These are phyloP conservation scores for Emergomyces pasteurianus DNA, from an alignment of 2,329 filamentous ascomycete genomes.

Conservation along the genomic window DNA sequence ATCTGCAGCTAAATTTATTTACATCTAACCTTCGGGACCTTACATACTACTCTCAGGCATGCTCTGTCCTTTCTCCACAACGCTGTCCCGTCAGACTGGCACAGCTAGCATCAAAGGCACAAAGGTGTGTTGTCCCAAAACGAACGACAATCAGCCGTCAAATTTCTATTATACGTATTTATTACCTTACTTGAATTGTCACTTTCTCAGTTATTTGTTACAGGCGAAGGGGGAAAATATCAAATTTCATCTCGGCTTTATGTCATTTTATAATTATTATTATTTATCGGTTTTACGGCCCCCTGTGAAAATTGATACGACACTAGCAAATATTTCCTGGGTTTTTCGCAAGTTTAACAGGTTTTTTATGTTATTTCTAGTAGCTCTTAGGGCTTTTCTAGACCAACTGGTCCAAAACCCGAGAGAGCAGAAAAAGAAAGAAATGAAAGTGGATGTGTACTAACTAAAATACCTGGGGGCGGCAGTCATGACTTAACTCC, in stretches of 20 bases:
- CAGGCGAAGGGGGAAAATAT: background rate
- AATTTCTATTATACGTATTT: background rate
- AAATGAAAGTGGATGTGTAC: slow-evolving; percentile 2
- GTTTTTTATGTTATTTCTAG: background rate
- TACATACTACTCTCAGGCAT: background rate
- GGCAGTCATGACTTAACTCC: background rate
- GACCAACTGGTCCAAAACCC: background rate
- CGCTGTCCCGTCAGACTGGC: background rate
- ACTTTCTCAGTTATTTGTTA: too few species aligned
- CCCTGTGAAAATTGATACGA: background rate
- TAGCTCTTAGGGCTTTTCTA: background rate
- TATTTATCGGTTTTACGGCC: background rate
- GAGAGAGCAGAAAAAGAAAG: slow-evolving; percentile 1
- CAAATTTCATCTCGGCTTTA: background rate
- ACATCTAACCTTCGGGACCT: background rate
- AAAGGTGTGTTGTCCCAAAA: background rate
- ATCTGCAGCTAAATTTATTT: background rate
- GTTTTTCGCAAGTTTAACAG: background rate
- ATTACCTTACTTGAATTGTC: too few species aligned
- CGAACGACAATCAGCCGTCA: background rate
- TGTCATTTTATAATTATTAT: background rate
- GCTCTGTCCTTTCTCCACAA: background rate
- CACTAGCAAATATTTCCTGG: background rate
- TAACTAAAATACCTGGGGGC: background rate
- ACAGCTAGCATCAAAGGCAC: background rate